phyloP scores from a whole-genome alignment of 768 basidiomycete genomes.

The Tubosaeta sp. region DNA sequence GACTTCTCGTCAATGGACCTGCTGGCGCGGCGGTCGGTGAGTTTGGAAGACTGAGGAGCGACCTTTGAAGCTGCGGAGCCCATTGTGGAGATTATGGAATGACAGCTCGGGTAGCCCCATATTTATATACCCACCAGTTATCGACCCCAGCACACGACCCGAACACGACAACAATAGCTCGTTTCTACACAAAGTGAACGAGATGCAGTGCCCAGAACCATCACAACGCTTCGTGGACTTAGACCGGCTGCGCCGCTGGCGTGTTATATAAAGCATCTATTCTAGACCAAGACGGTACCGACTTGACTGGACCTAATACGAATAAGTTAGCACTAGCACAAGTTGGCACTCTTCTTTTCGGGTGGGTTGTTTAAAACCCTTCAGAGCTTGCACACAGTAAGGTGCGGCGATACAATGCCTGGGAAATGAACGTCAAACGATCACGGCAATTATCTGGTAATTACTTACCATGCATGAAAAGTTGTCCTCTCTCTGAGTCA shows the following conservation, averaged over 20 bases:
- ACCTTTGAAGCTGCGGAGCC: slow-evolving; percentile 25
- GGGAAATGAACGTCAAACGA: slow-evolving; percentile 4
- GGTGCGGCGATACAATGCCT: slow-evolving; percentile 34
- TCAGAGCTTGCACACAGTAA: slow-evolving; percentile 32
- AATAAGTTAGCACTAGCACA: background rate
- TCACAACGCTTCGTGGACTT: background rate
- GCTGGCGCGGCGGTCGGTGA: slow-evolving; percentile 18
- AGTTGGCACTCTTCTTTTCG: background rate
- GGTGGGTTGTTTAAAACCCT: background rate
- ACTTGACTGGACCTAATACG: background rate
- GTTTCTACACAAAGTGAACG: no score
- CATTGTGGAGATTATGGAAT: slow-evolving; percentile 13
- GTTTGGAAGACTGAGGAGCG: slow-evolving; percentile 11
- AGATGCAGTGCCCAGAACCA: no score
- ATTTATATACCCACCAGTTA: slow-evolving; percentile 25
- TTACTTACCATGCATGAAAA: slow-evolving; percentile 58
- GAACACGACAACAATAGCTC: background rate
- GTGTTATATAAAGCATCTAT: background rate
- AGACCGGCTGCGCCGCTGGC: background rate
- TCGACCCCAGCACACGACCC: slow-evolving; percentile 14
- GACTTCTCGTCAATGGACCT: slow-evolving; percentile 27
- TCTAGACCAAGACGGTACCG: background rate
- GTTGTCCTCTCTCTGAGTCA: slow-evolving; percentile 43
- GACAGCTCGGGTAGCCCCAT: slow-evolving; percentile 1
- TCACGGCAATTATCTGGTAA: slow-evolving; percentile 1